Evolutionary conservation across 2,329 filamentous ascomycete species (phyloP), one percentile per base, ranked within the genome.

Genomic region (Camptophora hylomeconis): DNA sequence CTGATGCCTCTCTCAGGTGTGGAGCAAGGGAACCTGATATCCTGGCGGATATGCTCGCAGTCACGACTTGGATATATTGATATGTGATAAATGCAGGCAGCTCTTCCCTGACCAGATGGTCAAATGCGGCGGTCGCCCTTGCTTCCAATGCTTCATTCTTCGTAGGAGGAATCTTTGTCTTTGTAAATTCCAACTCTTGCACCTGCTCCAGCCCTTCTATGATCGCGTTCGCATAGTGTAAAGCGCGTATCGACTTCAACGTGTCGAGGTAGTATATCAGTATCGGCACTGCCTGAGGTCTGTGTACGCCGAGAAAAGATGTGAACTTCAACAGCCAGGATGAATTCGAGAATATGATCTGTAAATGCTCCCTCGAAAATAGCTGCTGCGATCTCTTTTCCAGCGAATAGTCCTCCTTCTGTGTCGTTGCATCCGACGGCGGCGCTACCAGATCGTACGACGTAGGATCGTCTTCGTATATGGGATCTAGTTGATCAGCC

Each of bases 181-280:
- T 47, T 0, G 68, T 72, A 32, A 77, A 76, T 2, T 65, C 62
- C 17, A 69, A 55, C 0, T 61, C 67, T 4, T 61, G 51, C 9
- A 79, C 63, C 0, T 63, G 61, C 16, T 69, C 61, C 6, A 80
- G 57, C 2, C 72, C 64, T 36, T 69, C 65, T 2, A 72, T 65
- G 19, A 83, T 63, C 0, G 75, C 69, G 48, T 84, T 81, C 12
- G 75, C 68, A 42, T 83, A 83, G 18, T 65, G 62, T 33, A 84
- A 72, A 2, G 79, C 76, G 40, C 72, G 69, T 8, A 81, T 51
- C 1, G 78, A 77, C 46, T 84, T 86, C 33, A 73, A 51, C 0
- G 75, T 67, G 41, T 81, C 75, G 2, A 83, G 60, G 39, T 82
- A 82, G 55, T 82, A 80, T 15, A 74, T 67, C 9, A 84, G 53